Base-by-base conservation (phyloP, 352 stramenopile species). In the Thalassiosira mediterranea region DNA sequence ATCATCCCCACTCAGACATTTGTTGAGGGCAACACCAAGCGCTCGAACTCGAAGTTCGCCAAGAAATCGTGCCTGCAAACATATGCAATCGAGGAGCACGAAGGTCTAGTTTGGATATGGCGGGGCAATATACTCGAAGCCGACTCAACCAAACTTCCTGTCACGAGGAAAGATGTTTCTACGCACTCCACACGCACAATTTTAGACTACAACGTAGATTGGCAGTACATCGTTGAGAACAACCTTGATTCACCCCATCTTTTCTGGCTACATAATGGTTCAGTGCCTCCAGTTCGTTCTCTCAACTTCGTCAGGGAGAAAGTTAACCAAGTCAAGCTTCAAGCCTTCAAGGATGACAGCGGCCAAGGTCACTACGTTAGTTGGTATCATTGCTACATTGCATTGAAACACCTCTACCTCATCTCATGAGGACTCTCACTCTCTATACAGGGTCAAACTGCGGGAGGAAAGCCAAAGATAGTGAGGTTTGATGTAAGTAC, bases 221-320 rank as follows among this genome's bases (percentile, higher is more conserved):
- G 49, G 49, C 49, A 59, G 49, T 59, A 59, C 49, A 59, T 83
- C 40, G 63, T 84, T 17, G 76, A 84, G 56, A 84, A 84, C 54
- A 84, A 84, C 48, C 56, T 84, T 5, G 76, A 85, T 51, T 84
- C 72, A 29, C 67, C 75, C 11, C 76, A 85, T 49, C 52, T 85
- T 7, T 85, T 85, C 66, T 82, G 61, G 26, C 59, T 85, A 2
- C 76, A 85, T 38, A 71, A 85, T 29, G 76, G 76, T 5, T 58
- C n/a, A 32, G 71, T 85, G n/a, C 71, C 72, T 8, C 76, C 76
- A 17, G 77, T 85, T 44, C 49, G 49, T 5, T 40, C 23, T 7
- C 25, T 65, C 7, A 65, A 65, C 44, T 65, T 65, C 26, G 56
- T 65, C 8, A 7, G 56, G 15, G 56, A 65, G 5, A 65, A 65